Evolutionary conservation across 345 rosid genomes (phyloP).

Genomic region (Arabidopsis thaliana): DNA sequence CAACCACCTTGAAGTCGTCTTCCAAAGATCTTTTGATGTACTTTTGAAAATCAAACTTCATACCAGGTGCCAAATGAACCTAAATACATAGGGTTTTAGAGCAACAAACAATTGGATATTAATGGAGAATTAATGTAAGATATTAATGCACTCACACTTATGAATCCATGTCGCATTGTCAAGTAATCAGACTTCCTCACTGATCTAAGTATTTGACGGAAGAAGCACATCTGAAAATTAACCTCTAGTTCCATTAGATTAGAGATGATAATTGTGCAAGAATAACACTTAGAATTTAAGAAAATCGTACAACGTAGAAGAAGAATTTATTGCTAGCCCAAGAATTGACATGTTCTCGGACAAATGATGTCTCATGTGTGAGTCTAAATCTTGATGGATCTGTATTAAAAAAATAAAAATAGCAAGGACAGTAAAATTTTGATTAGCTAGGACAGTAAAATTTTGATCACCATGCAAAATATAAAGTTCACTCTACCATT

Average conservation of each 20-base stretch:
- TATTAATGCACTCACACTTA: conserved; percentile 56
- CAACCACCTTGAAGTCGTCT: conserved; percentile 91
- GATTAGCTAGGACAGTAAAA: neutral
- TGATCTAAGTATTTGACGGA: conserved; percentile 72
- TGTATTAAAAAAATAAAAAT: conserved; percentile 29
- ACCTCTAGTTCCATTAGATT: neutral
- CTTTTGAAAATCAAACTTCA: conserved; percentile 81
- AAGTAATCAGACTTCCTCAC: conserved; percentile 73
- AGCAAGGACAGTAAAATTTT: neutral
- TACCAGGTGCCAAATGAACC: conserved; percentile 90
- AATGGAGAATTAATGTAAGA: neutral
- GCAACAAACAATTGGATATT: neutral
- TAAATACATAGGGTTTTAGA: conserved; percentile 15
- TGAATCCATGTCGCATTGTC: conserved; percentile 86
- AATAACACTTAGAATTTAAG: neutral
- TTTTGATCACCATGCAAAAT: neutral
- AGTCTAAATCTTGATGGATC: conserved; percentile 82
- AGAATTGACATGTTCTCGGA: conserved; percentile 59
- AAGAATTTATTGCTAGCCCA: conserved; percentile 56
- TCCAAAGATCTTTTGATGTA: conserved; percentile 83
- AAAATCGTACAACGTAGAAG: conserved; percentile 59
- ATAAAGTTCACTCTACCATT: conserved; percentile 21
- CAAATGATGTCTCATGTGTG: conserved; percentile 85
- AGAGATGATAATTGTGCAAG: neutral
- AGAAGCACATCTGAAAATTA: conserved; percentile 67